Evolutionary conservation across 441 rosid species (phyloP).

Genomic region (Gossypium schwendimanii): DNA sequence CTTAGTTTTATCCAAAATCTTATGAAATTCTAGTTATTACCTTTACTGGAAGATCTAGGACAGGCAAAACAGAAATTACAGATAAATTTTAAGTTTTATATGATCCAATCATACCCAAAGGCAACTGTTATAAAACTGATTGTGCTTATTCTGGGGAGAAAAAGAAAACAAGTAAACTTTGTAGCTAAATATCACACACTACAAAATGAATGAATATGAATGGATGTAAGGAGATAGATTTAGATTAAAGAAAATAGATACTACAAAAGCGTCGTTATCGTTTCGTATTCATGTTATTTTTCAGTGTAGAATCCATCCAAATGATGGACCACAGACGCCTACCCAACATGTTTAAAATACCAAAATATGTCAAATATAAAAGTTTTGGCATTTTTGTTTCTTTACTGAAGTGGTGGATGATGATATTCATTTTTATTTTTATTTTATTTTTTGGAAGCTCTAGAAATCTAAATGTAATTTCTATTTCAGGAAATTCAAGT

Average conservation of each 20-base stretch:
- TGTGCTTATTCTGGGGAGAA: not conserved
- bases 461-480: slow-evolving; percentile 17
- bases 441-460: not conserved
- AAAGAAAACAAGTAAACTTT: not conserved
- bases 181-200: not conserved
- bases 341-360: not conserved
- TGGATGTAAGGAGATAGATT: not conserved
- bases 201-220: not conserved
- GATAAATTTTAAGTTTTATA: not conserved
- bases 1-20: not conserved
- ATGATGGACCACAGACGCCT: slow-evolving; percentile 2
- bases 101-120: not conserved
- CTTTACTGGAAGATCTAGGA: not conserved
- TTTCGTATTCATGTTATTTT: not conserved
- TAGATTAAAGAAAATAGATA: not conserved
- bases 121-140: not conserved
- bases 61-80: not conserved
- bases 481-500: slow-evolving; percentile 84
- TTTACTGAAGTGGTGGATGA: not conserved
- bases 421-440: no score
- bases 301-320: not conserved
- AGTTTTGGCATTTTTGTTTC: not conserved
- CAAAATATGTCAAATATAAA: not conserved
- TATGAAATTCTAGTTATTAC: not conserved
- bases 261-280: not conserved